phyloP scores from a whole-genome alignment of 2,329 filamentous ascomycete genomes.

The Aspergillus ruber region DNA sequence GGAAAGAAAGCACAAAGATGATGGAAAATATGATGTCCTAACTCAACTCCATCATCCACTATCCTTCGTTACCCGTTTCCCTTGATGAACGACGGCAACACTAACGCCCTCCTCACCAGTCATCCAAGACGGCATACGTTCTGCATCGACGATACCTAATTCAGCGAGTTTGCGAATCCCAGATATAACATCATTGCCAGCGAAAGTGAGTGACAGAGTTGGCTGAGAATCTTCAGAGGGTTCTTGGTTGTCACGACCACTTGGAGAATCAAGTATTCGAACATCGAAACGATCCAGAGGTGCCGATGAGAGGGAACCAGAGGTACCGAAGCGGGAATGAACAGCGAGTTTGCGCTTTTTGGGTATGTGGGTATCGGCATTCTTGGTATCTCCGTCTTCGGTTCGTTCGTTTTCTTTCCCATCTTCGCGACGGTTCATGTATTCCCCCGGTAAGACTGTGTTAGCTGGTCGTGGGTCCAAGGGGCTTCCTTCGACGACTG shows the following conservation, averaged over 20 bases:
- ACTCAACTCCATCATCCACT: constrained; percentile 8
- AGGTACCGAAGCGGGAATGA: constrained; percentile 63
- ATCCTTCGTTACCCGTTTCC: constrained; percentile 31
- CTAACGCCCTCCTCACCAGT: constrained; percentile 80
- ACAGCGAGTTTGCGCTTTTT: constrained; percentile 60
- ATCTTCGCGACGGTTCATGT: constrained; percentile 17
- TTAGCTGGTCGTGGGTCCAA: constrained; percentile 41
- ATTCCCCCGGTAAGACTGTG: constrained; percentile 26
- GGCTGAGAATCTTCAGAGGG: constrained; percentile 10
- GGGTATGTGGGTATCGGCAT: constrained; percentile 14
- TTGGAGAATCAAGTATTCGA: constrained; percentile 40
- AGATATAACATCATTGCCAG: constrained; percentile 72
- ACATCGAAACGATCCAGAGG: constrained; percentile 45
- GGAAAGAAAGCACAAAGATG: neutral
- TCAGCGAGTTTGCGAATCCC: constrained; percentile 74
- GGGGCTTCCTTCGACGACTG: constrained; percentile 46
- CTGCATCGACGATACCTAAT: constrained; percentile 62
- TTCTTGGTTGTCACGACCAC: constrained; percentile 5
- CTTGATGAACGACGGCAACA: constrained; percentile 60
- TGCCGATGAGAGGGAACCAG: constrained; percentile 35
- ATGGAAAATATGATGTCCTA: neutral
- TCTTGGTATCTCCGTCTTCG: constrained; percentile 4
- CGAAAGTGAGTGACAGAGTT: constrained; percentile 54
- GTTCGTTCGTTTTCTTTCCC: constrained; percentile 5
- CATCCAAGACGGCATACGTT: constrained; percentile 82